Percentiles rank a stretch among this genome's conserved stretches.
These are phyloP conservation scores for Gastrolobium villosum DNA, from an alignment of 306 rosid species.

Conservation along the genomic window DNA sequence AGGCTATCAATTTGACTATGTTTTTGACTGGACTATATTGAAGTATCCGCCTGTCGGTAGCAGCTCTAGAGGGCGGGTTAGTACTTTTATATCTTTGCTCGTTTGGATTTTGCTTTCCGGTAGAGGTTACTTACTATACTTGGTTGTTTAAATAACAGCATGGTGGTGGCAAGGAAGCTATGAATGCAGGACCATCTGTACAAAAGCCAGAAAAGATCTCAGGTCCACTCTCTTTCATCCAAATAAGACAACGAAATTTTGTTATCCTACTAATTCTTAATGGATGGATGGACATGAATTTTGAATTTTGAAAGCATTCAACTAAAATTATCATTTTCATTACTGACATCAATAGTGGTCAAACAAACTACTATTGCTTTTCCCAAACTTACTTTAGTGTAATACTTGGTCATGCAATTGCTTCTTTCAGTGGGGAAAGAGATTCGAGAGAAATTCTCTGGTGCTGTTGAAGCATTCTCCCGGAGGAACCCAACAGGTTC, in stretches of 20 bases:
- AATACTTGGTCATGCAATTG: conserved; percentile 48
- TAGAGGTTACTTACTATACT: conserved; percentile 50
- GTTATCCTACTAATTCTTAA: conserved; percentile 31
- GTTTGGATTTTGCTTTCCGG: conserved; percentile 34
- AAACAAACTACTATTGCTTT: conserved; percentile 25
- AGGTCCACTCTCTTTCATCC: conserved; percentile 62
- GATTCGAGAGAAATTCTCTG: conserved; percentile 87
- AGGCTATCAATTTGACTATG: conserved; percentile 94
- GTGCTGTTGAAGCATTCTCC: conserved; percentile 95
- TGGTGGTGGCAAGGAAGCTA: conserved; percentile 76
- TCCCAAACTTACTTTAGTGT: conserved; percentile 8
- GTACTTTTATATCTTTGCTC: conserved; percentile 45
- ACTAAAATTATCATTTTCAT: conserved; percentile 29
- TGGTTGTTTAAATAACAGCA: conserved; percentile 61
- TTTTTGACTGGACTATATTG: conserved; percentile 91
- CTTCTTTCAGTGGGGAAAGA: conserved; percentile 84
- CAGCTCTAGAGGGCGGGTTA: conserved; percentile 84
- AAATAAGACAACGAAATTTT: conserved; percentile 40
- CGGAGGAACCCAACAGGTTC: conserved; percentile 75
- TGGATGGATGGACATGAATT: conserved; percentile 15
- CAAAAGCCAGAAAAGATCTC: conserved; percentile 87
- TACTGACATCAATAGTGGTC: conserved; percentile 8
- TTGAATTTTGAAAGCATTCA: conserved; percentile 35
- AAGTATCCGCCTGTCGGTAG: conserved; percentile 86
- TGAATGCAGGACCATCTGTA: conserved; percentile 78